Base-by-base conservation (phyloP, 306 rosid genomes). In the Gillenia trifoliata region DNA sequence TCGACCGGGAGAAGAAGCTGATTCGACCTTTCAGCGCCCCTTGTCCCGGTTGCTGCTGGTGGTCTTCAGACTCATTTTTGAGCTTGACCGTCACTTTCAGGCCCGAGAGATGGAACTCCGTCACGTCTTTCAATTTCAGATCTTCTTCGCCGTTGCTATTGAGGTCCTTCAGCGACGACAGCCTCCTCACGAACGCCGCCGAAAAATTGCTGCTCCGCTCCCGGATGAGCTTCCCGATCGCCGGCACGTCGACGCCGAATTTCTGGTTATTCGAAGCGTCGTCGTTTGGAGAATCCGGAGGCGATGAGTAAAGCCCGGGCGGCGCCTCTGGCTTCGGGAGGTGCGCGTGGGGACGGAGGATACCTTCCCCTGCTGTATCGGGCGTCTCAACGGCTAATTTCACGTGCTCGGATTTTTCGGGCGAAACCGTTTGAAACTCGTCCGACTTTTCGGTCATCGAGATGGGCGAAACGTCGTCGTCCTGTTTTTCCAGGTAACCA, bases 1-100 rank as follows among this genome's bases (percentile, higher is more conserved):
- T 77, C 17, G 99, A 95, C 68, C 87, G 81, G 23, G 98, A 92
- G 84, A 89, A 95, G 88, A 95, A 92, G 86, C 85, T 90, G 80
- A 95, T 77, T 71, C 98, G 71, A 0, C 99, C 99, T 77, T 84
- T 92, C 28, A 89, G 56, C 15, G 3, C 0, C 60, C 31, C 60
- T 60, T 60, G 34, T 60, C 64, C 64, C 17, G 26, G 19, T 28
- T 20, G 52, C 52, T 28, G 62, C 20, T 71, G 66, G 12, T 54
- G 38, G 26, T 20, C 57, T 12, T 83, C 77, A 8, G 78, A 38
- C 36, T 73, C 71, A 66, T 30, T 68, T 68, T 88, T 93, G 38
- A 41, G 61, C 74, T 72, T 72, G 78, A 89, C 98, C 9, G 83
- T 64, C 16, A 95, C 98, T 29, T 79, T 92, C 1, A 92, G 68